Evolutionary conservation across 192 early-diverging fungal species (phyloP).

Genomic region (Coemansia sp.): DNA sequence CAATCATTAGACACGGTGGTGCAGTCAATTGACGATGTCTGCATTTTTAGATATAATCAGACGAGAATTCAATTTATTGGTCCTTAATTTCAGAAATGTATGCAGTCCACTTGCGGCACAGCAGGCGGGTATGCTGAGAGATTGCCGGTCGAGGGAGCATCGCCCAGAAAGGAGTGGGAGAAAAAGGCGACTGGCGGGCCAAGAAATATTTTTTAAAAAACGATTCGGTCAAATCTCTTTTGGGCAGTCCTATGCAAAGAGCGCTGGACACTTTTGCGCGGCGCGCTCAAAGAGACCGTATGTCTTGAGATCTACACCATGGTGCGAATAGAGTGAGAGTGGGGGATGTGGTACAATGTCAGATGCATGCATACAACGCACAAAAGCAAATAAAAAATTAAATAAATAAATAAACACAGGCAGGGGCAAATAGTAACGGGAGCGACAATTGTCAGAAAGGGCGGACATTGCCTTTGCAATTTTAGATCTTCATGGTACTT

Average conservation of each 20-base stretch:
- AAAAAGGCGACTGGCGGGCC: not conserved
- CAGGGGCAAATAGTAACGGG: constrained; percentile 11
- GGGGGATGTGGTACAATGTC: not conserved
- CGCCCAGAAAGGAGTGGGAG: not conserved
- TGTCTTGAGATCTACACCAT: constrained; percentile 44
- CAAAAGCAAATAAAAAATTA: constrained; percentile 14
- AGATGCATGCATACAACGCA: constrained; percentile 1
- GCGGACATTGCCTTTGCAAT: constrained; percentile 1
- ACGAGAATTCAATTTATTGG: not conserved
- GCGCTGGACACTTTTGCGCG: constrained; percentile 32
- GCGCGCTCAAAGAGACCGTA: constrained; percentile 53
- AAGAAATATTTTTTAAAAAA: constrained; percentile 2
- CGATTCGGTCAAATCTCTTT: not conserved
- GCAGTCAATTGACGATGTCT: not conserved
- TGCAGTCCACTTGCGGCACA: not conserved
- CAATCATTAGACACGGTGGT: not conserved
- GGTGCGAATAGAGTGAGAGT: constrained; percentile 6
- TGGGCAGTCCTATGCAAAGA: constrained; percentile 30
- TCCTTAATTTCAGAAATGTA: not conserved
- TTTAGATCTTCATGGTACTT: constrained; percentile 5
- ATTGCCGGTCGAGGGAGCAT: not conserved
- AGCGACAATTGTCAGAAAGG: constrained; percentile 2
- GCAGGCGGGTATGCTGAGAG: not conserved
- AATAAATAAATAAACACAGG: constrained; percentile 15
- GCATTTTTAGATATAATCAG: not conserved